Base-by-base conservation (phyloP, 352 stramenopile genomes). In the Phytophthora foliorum region DNA sequence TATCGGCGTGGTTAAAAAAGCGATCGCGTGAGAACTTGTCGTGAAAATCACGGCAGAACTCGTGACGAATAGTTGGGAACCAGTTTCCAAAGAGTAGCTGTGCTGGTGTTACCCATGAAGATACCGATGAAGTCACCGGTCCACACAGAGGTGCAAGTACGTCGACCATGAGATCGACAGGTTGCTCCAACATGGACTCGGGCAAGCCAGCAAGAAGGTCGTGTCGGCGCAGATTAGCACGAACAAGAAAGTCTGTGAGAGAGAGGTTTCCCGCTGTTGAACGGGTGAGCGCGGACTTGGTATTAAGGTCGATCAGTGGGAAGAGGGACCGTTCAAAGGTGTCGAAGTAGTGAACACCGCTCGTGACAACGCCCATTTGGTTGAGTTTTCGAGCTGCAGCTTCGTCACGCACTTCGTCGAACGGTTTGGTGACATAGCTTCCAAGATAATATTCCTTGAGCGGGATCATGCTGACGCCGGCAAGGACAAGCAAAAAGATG, bases 361-460 rank as follows among this genome's bases (percentile, higher is more conserved):
- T 79, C 22, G 71, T 77, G 32, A 79, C 57, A 27, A 75, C 54
- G 17, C 56, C 64, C 24, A 83, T 51, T 45, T 68, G 57, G 41
- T 74, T 69, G 24, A 78, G 66, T 55, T 78, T 74, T 16, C 73
- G 57, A 8, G 65, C 73, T 14, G 67, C 76, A 19, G 62, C 55
- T 24, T 80, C 66, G 44, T 84, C 74, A 10, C 76, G 57, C 24
- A 84, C 63, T 62, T 84, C 76, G 31, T 79, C 69, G 49, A 84
- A 84, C 6, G 63, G 57, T n/a, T 75, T 56, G 4, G 76, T 84
- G 13, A 74, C 60, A 50, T 84, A 84, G 60, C 66, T 79, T 6
- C 76, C 76, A 0, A 84, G 66, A 17, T 77, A 69, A 38, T 77
- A 84, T 36, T 84, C 76, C 44, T 84, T 84, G n/a, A 80, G 42